Evolutionary conservation across 371 early-diverging fungal species (phyloP).

Genomic region (Blakeslea trispora): DNA sequence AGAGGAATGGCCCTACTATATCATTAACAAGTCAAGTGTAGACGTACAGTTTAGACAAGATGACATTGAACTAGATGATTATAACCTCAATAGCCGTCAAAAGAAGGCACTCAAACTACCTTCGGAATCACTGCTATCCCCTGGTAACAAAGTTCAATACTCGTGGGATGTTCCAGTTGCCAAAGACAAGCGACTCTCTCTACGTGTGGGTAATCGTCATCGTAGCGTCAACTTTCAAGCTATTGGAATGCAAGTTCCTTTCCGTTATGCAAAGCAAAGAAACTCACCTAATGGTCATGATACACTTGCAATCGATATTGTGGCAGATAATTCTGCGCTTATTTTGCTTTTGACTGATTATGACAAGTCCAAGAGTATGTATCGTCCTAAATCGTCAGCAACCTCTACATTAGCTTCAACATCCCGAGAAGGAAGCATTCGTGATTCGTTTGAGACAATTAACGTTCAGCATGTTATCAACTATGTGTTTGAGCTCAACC

Average conservation of each 20-base stretch:
- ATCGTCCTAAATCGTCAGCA: slow-evolving; percentile 48
- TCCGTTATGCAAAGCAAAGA: slow-evolving; percentile 60
- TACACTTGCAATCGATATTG: slow-evolving; percentile 80
- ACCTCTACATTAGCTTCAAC: slow-evolving; percentile 35
- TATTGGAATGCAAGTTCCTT: slow-evolving; percentile 87
- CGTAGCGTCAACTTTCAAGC: slow-evolving; percentile 84
- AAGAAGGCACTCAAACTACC: slow-evolving; percentile 30
- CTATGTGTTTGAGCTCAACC: slow-evolving; percentile 30
- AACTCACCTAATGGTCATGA: slow-evolving; percentile 13
- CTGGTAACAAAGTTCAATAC: slow-evolving; percentile 63
- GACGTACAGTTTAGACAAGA: slow-evolving; percentile 80
- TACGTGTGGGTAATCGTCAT: slow-evolving; percentile 70
- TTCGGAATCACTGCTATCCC: slow-evolving; percentile 20
- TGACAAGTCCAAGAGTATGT: slow-evolving; percentile 61
- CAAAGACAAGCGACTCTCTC: slow-evolving; percentile 66
- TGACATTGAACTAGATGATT: slow-evolving; percentile 31
- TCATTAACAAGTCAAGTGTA: slow-evolving; percentile 79
- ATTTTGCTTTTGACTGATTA: slow-evolving; percentile 80
- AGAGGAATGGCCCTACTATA: slow-evolving; percentile 87
- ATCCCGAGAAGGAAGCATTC: slow-evolving; percentile 38
- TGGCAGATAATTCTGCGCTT: slow-evolving; percentile 82
- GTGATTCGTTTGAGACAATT: slow-evolving; percentile 61
- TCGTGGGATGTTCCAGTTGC: slow-evolving; percentile 93
- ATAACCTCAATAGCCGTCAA: slow-evolving; percentile 32
- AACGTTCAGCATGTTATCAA: slow-evolving; percentile 41